Evolutionary conservation across 768 basidiomycete species (phyloP), one percentile per base, ranked within the genome.

Genomic region (Mycena amicta): DNA sequence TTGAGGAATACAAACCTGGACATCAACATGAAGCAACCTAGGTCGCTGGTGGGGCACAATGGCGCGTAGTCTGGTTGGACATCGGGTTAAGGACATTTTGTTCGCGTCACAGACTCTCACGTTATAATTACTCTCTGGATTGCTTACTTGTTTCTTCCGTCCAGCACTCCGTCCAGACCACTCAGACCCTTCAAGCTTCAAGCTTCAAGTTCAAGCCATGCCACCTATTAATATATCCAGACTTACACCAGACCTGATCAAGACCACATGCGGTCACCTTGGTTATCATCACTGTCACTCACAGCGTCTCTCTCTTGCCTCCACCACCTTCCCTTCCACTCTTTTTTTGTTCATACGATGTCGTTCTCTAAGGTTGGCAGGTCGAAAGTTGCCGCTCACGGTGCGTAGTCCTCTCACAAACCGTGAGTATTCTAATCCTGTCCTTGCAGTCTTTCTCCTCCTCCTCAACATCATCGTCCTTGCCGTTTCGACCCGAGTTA

Each of bases 401-500:
- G 74, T 75, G 55, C 53, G 67, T 57, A 20, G 39, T n/a, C 20
- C 26, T 11, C 18, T 53, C 51, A 43, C 15, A 28, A 5, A 3
- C 11, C 11, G 11, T 49, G 12, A 37, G 6, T 25, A 8, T 28
- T 12, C 47, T 49, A 49, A 49, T 49, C 26, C 25, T 43, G 25
- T 25, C 47, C 15, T 28, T 51, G 20, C 59, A 85, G 83, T 72
- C 52, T 66, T 68, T 45, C 70, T 85, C 57, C 74, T 81, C 50
- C 49, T 82, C 29, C 66, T 81, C 54, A 80, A 83, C 63, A 69
- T 82, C 56, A 62, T 82, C 50, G 82, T 83, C 15, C 72, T 87
- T 39, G 83, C 76, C 12, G 75, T 86, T 52, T 75, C 85, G 0
- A 73, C 79, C 18, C 75, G 76, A 46, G 81, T 87, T 45, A 86